These are phyloP conservation scores for Russula lepida DNA, from an alignment of 768 basidiomycete species.

Conservation along the genomic window DNA sequence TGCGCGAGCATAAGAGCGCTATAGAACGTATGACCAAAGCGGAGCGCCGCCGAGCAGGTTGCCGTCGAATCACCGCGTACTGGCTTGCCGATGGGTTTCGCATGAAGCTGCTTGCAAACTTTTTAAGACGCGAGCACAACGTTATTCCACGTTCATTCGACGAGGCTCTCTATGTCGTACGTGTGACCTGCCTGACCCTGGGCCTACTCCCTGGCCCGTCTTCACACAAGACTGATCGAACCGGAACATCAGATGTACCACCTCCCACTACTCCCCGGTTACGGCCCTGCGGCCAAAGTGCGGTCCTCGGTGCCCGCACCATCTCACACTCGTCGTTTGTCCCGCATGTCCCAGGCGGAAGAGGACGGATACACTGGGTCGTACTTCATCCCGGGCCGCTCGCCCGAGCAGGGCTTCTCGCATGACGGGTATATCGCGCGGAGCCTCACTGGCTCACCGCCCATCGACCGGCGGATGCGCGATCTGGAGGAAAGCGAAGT, in stretches of 20 bases:
- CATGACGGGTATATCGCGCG: conserved; percentile 51
- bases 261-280: conserved; percentile 85
- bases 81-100: conserved; percentile 80
- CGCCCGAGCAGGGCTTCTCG: conserved; percentile 10
- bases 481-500: conserved; percentile 5
- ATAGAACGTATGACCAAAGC: conserved; percentile 86
- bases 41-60: conserved; percentile 73
- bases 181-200: conserved; percentile 26
- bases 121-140: conserved; percentile 90
- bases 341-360: conserved; percentile 76
- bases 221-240: neutral
- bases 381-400: conserved; percentile 50
- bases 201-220: neutral
- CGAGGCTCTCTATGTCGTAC: conserved; percentile 86
- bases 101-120: conserved; percentile 76
- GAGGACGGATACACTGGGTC: conserved; percentile 84
- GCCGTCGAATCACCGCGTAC: conserved; percentile 80
- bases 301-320: conserved; percentile 70
- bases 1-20: conserved; percentile 59
- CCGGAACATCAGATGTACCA: conserved; percentile 70
- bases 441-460: conserved; percentile 21
- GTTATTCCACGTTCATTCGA: conserved; percentile 82
- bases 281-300: conserved; percentile 73
- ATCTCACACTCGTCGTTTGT: conserved; percentile 43
- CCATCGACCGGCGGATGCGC: conserved; percentile 3